These are phyloP conservation scores for Daldinia grandis DNA, from an alignment of 495 filamentous ascomycete species.

Conservation along the genomic window DNA sequence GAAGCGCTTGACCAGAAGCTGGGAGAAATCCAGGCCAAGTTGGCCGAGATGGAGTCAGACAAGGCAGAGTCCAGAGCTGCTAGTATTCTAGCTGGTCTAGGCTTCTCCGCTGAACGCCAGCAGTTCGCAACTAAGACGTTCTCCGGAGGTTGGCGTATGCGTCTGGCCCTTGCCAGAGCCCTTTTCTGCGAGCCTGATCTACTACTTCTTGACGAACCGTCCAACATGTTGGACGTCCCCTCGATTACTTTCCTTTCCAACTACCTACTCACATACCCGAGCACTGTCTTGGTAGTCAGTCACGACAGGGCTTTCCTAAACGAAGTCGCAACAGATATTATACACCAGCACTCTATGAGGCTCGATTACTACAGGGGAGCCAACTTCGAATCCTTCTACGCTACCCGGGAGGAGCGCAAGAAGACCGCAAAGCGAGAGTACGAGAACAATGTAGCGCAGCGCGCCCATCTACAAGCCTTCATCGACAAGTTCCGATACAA, in stretches of 20 bases:
- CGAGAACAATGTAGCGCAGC: conserved; percentile 95
- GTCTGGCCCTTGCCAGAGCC: conserved; percentile 90
- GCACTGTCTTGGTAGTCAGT: conserved; percentile 94
- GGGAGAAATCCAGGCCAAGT: conserved; percentile 88
- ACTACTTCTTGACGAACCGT: conserved; percentile 96
- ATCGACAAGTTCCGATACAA: conserved; percentile 99
- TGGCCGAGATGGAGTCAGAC: conserved; percentile 99
- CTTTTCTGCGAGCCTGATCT: conserved; percentile 99
- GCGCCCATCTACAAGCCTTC: conserved; percentile 90
- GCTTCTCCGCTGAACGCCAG: conserved; percentile 94
- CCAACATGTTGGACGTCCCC: conserved; percentile 99
- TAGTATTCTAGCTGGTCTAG: conserved; percentile 94
- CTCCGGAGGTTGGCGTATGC: conserved; percentile 99
- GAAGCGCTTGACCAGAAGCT: conserved; percentile 90
- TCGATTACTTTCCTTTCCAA: conserved; percentile 99
- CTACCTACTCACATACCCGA: conserved; percentile 93
- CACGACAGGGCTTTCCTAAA: conserved; percentile 99
- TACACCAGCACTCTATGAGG: conserved; percentile 96
- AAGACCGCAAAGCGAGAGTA: conserved; percentile 98
- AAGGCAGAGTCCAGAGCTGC: conserved; percentile 96
- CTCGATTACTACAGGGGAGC: conserved; percentile 99
- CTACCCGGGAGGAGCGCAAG: conserved; percentile 93
- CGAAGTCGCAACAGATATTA: conserved; percentile 99
- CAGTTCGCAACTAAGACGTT: conserved; percentile 96
- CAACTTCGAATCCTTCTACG: conserved; percentile 98